A percentile compares a stretch with the other conserved stretches of the same genome.
Evolutionary conservation across 2,329 filamentous ascomycete species (phyloP).

Genomic region (Cladosporium sp.): DNA sequence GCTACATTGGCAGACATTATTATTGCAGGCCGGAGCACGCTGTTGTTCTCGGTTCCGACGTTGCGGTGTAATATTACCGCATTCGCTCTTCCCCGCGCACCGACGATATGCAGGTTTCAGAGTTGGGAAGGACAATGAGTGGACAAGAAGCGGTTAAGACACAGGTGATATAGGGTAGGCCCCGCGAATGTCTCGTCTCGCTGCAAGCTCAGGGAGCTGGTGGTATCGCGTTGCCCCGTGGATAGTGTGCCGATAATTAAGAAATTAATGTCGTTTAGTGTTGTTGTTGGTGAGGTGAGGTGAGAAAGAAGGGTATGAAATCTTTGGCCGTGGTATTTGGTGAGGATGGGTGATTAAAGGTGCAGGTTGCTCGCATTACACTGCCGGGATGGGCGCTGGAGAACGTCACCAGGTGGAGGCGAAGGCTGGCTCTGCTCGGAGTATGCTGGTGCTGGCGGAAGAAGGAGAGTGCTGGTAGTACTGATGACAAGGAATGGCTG

Average conservation of each 20-base stretch:
- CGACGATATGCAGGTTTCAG: constrained; percentile 9
- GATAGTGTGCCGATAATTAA: neutral
- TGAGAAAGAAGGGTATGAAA: too few species aligned
- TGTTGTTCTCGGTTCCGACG: neutral
- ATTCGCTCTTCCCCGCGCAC: constrained; percentile 10
- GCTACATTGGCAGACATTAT: constrained; percentile 3
- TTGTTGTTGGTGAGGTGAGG: too few species aligned
- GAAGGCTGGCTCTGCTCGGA: too few species aligned
- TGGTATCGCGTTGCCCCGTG: constrained; percentile 1
- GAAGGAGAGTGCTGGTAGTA: too few species aligned
- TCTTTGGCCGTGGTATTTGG: too few species aligned
- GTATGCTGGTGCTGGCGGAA: too few species aligned
- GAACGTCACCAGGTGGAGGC: too few species aligned
- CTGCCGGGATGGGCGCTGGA: too few species aligned
- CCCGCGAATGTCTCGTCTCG: constrained; percentile 1
- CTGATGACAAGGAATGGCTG: too few species aligned
- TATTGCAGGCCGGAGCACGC: neutral
- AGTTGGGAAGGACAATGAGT: neutral
- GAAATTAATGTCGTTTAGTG: too few species aligned
- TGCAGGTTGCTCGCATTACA: too few species aligned
- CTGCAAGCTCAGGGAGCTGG: neutral
- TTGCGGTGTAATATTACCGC: constrained; percentile 8
- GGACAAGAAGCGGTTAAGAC: constrained; percentile 1
- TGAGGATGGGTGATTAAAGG: too few species aligned
- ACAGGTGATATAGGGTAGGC: constrained; percentile 1